A percentile compares a stretch with the other conserved stretches of the same genome.
phyloP scores from a whole-genome alignment of 2,329 filamentous ascomycete species.

The Fragosphaeria purpurea region DNA sequence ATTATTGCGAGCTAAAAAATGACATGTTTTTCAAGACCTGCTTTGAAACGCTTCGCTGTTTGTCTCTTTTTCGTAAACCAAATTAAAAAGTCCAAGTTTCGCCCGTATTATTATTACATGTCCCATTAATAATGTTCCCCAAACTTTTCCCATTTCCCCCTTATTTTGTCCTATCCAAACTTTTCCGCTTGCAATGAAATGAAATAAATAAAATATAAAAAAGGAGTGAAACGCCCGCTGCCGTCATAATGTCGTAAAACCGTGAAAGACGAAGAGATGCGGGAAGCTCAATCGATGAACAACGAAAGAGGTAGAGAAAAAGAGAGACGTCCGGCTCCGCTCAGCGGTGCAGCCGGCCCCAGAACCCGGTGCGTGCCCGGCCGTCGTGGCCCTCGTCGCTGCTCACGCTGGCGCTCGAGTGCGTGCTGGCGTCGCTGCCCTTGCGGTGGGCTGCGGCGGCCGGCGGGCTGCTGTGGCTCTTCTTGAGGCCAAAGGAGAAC shows the following conservation, averaged over 20 bases:
- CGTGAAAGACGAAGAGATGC: neutral
- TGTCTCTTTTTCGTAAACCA: too few relatives aligned
- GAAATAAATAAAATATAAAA: too few relatives aligned
- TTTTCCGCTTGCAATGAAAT: too few relatives aligned
- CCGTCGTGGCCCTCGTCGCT: constrained; percentile 4
- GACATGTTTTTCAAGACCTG: neutral
- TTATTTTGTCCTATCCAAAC: too few relatives aligned
- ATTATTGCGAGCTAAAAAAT: neutral
- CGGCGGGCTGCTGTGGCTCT: constrained; percentile 1
- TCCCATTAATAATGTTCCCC: too few relatives aligned
- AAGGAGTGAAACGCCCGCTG: too few relatives aligned
- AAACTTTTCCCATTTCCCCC: too few relatives aligned
- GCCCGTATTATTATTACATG: too few relatives aligned
- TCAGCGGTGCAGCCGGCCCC: constrained; percentile 28
- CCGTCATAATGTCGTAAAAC: too few relatives aligned
- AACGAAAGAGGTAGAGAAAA: neutral
- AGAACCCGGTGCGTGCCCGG: constrained; percentile 20
- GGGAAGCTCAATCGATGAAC: neutral
- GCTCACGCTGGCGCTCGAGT: constrained; percentile 15
- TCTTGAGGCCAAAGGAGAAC: constrained; percentile 17
- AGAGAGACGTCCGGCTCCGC: neutral
- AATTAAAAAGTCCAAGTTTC: too few relatives aligned
- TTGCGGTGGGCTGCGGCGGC: constrained; percentile 14
- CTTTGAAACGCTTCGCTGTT: too few relatives aligned
- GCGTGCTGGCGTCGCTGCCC: constrained; percentile 21